Evolutionary conservation across 345 rosid genomes (phyloP), one percentile per base, ranked within the genome.

Genomic region (Corymbia maculata): DNA sequence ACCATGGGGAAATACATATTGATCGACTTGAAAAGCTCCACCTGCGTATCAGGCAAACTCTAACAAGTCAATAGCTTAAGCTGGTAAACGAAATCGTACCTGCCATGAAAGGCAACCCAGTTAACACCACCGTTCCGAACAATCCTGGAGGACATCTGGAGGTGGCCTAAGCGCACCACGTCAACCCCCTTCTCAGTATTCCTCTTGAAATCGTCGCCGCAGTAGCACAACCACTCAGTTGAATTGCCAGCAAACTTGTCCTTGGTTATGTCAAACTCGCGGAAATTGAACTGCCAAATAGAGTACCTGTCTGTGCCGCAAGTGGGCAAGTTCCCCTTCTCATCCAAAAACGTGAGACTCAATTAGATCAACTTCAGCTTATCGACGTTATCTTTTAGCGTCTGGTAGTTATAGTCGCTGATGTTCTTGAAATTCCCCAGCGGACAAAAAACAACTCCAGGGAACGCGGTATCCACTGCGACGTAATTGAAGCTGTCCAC

Each of bases 381-480:
- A 70, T 97, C 95, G 2, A 97, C 99, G 45, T 97, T 97, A 87
- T 93, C 95, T 85, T 97, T 97, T 91, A 96, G 89, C 28, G 98
- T 97, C 45, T 92, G 94, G 70, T 97, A 97, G 90, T 97, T 94
- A 36, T 92, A 94, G 26, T 97, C 99, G 47, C 89, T 96, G 22
- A 94, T 95, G 87, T 94, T 92, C 95, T 96, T 97, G 70, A 96
- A 96, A 87, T 91, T 92, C 32, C 95, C 97, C 2, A 97, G 94
- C 0, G 99, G 99, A 14, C 96, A 96, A 50, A 92, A 86, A 53
- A 97, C 99, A 1, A 97, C 99, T 24, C 99, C 99, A 1, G 98
- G 99, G 91, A 97, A 97, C 95, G 95, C 99, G 5, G 99, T 94
- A 92, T 96, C 99, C 99, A 96, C 95, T 0, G 99, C 98, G 0